phyloP scores from a whole-genome alignment of 176 grass and related monocot genomes.

The Zoysia pacifica region DNA sequence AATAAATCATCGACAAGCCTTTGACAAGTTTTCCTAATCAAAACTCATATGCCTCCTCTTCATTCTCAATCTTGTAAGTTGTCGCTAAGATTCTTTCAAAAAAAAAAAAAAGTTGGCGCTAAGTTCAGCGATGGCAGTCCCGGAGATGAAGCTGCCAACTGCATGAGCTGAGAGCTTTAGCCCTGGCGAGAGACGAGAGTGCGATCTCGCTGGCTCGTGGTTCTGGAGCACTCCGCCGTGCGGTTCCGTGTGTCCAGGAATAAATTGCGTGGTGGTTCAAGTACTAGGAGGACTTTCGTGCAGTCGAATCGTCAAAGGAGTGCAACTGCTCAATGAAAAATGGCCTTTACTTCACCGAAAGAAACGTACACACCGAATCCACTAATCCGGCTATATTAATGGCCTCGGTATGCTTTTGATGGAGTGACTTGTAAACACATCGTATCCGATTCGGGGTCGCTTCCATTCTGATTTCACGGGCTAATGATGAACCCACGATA shows the following conservation, averaged over 20 bases:
- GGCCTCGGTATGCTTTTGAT: neutral
- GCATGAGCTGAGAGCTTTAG: neutral
- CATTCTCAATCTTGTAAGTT: too few species aligned
- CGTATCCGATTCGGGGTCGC: neutral
- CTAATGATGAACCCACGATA: neutral
- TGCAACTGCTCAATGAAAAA: neutral
- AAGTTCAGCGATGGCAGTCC: neutral
- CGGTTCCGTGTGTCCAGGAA: neutral
- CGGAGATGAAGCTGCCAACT: neutral
- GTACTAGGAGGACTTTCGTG: neutral
- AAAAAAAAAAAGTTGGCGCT: too few species aligned
- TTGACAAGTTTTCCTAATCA: neutral
- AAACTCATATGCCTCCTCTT: neutral
- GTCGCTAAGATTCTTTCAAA: too few species aligned
- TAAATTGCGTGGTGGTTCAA: neutral
- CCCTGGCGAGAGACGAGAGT: neutral
- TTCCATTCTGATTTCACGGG: neutral
- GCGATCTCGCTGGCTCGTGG: neutral
- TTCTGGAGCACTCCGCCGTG: neutral
- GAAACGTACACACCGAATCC: slow-evolving; percentile 2
- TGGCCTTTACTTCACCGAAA: neutral
- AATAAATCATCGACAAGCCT: neutral
- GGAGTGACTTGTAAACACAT: neutral
- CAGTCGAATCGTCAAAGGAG: neutral
- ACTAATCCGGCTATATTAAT: neutral